These are phyloP conservation scores for Botrytis aclada DNA, from an alignment of 2,329 filamentous ascomycete species.

Conservation along the genomic window DNA sequence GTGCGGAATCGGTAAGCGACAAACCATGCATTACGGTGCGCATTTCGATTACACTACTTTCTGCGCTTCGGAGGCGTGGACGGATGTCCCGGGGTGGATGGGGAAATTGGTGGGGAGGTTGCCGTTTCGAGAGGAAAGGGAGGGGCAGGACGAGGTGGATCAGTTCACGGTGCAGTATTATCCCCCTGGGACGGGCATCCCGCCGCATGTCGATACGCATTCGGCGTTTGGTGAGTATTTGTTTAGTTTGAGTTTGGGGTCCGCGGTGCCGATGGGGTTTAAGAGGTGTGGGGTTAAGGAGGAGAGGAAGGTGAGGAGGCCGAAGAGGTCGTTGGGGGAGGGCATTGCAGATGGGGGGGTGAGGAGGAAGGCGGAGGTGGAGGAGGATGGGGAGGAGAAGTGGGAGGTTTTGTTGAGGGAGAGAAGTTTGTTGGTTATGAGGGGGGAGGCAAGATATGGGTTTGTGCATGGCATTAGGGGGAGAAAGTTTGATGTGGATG, in stretches of 20 bases:
- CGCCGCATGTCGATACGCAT: constrained; percentile 60
- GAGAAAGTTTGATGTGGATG: constrained; percentile 19
- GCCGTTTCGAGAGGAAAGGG: neutral
- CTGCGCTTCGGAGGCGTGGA: neutral
- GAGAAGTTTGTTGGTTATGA: constrained; percentile 19
- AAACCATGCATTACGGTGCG: neutral
- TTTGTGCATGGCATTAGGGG: constrained; percentile 20
- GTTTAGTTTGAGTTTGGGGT: constrained; percentile 27
- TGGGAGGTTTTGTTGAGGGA: constrained; percentile 18
- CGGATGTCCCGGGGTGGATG: neutral
- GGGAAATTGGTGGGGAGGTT: neutral
- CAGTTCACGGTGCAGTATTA: constrained; percentile 61
- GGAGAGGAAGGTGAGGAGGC: constrained; percentile 8
- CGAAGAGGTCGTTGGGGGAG: neutral
- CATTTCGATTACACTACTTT: constrained; percentile 17
- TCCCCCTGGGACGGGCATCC: constrained; percentile 57
- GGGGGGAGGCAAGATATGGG: constrained; percentile 19
- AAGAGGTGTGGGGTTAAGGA: constrained; percentile 7
- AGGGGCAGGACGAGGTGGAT: constrained; percentile 44
- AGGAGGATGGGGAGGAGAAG: neutral
- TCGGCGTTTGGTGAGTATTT: constrained; percentile 41
- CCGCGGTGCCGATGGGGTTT: neutral
- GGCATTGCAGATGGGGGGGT: too few relatives aligned
- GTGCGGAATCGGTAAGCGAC: neutral
- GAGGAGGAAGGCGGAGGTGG: neutral